These are phyloP conservation scores for Kazachstania martiniae DNA, from an alignment of 805 yeast species.

Conservation along the genomic window DNA sequence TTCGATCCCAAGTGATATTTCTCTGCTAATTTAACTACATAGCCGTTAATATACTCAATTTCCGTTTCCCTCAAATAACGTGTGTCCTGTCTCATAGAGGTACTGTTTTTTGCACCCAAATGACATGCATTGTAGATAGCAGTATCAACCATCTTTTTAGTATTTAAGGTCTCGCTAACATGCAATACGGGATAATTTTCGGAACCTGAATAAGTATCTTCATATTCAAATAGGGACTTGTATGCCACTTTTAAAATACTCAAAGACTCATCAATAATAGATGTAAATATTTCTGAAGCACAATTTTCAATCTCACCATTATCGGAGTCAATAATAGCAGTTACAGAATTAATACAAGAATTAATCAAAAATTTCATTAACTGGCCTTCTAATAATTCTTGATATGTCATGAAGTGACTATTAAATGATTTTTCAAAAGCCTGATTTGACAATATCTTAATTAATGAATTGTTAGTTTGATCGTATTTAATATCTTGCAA, in stretches of 20 bases:
- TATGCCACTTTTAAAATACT: conserved; percentile 22
- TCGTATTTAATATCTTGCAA: conserved; percentile 7
- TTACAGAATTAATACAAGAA: conserved; percentile 73
- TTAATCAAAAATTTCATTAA: conserved; percentile 70
- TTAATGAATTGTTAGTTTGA: conserved; percentile 15
- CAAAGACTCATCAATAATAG: conserved; percentile 29
- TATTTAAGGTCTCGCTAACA: conserved; percentile 21
- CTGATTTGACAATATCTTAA: conserved; percentile 20
- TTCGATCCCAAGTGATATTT: conserved; percentile 28
- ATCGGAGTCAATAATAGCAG: conserved; percentile 63
- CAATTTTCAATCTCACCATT: conserved; percentile 66
- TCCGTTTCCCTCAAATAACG: conserved; percentile 51
- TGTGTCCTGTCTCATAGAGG: conserved; percentile 47
- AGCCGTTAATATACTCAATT: conserved; percentile 77
- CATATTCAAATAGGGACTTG: conserved; percentile 22
- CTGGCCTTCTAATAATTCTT: conserved; percentile 47
- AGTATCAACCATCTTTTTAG: conserved; percentile 26
- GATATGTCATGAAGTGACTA: conserved; percentile 30
- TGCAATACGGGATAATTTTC: conserved; percentile 22
- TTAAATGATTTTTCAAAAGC: conserved; percentile 19
- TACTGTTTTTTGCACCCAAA: conserved; percentile 43
- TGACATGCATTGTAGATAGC: conserved; percentile 34
- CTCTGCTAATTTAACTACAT: conserved; percentile 46
- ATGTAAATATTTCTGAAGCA: conserved; percentile 27
- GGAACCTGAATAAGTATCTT: conserved; percentile 9